A percentile compares a stretch with the other conserved stretches of the same genome.
Evolutionary conservation across 306 rosid genomes (phyloP).

Genomic region (Medicago lupulina): DNA sequence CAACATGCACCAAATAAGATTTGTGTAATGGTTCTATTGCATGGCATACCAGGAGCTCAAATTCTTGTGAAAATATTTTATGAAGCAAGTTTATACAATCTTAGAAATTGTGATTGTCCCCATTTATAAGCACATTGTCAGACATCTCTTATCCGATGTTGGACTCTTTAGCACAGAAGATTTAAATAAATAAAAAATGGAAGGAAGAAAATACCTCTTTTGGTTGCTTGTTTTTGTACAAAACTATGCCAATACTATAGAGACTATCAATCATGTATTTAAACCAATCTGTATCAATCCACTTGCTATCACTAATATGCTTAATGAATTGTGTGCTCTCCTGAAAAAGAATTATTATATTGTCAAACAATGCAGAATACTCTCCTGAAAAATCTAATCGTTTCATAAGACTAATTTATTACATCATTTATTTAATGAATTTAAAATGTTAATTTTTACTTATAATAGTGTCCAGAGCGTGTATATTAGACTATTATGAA

Average conservation of each 20-base stretch:
- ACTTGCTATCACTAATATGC: slow-evolving; percentile 60
- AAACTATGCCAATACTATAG: slow-evolving; percentile 61
- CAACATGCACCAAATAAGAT: slow-evolving; percentile 12
- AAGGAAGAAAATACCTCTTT: slow-evolving; percentile 59
- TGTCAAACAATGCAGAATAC: too few relatives aligned
- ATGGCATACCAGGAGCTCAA: slow-evolving; percentile 26
- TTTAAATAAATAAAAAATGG: not conserved
- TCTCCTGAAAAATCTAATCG: too few relatives aligned
- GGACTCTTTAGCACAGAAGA: not conserved
- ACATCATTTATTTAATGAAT: too few relatives aligned
- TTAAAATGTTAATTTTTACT: too few relatives aligned
- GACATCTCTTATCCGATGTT: too few relatives aligned
- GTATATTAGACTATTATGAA: too few relatives aligned
- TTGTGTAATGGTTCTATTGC: slow-evolving; percentile 27
- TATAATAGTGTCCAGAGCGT: too few relatives aligned
- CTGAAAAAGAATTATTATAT: too few relatives aligned
- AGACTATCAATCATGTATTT: slow-evolving; percentile 65
- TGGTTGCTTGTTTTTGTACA: slow-evolving; percentile 64
- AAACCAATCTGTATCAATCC: slow-evolving; percentile 68
- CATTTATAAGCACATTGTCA: too few relatives aligned
- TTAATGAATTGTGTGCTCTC: slow-evolving; percentile 58
- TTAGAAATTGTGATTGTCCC: too few relatives aligned
- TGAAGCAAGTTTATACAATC: slow-evolving; percentile 1
- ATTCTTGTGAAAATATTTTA: slow-evolving; percentile 28
- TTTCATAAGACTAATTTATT: too few relatives aligned